Percentiles rank a stretch among this genome's conserved stretches.
Conservation (phyloP, 2,329 filamentous ascomycete genomes). For the Colletotrichum eremochloae region DNA sequence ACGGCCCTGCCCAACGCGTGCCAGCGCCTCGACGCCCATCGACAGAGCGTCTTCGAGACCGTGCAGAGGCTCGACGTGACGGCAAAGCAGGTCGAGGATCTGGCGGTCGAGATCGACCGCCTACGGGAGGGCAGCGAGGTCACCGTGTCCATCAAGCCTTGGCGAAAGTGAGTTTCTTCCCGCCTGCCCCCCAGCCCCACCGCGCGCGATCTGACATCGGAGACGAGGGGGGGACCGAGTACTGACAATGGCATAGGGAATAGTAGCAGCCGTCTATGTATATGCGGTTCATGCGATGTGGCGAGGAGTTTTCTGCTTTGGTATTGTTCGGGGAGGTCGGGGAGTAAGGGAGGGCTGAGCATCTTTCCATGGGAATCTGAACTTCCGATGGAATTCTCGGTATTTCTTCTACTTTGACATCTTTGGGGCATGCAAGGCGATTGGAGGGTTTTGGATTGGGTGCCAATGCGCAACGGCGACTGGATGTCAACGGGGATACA, state of each 20-base stretch:
- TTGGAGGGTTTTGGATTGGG: not conserved
- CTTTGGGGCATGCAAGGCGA: not conserved
- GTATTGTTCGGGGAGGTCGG: not conserved
- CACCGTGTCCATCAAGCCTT: conserved; percentile 27
- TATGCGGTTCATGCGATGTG: not conserved
- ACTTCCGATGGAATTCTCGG: too few species aligned
- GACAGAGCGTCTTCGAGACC: conserved; percentile 1
- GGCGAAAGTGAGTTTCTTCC: not conserved
- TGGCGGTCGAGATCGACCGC: conserved; percentile 11
- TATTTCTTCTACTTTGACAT: not conserved
- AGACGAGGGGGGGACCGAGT: too few species aligned
- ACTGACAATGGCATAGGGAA: not conserved
- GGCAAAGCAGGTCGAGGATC: conserved; percentile 1
- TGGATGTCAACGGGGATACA: too few species aligned
- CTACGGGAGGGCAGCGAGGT: conserved; percentile 18
- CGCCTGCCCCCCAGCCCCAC: too few species aligned
- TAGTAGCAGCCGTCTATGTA: not conserved
- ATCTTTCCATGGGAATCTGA: not conserved
- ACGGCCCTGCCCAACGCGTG: conserved; percentile 27
- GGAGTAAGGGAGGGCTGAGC: too few species aligned
- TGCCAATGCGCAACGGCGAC: not conserved
- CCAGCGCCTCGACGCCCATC: conserved; percentile 19
- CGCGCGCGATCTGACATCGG: too few species aligned
- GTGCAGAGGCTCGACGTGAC: conserved; percentile 8
- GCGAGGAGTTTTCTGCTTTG: not conserved